These are phyloP conservation scores for Termitomyces sp. DNA, from an alignment of 768 basidiomycete genomes.

Conservation along the genomic window DNA sequence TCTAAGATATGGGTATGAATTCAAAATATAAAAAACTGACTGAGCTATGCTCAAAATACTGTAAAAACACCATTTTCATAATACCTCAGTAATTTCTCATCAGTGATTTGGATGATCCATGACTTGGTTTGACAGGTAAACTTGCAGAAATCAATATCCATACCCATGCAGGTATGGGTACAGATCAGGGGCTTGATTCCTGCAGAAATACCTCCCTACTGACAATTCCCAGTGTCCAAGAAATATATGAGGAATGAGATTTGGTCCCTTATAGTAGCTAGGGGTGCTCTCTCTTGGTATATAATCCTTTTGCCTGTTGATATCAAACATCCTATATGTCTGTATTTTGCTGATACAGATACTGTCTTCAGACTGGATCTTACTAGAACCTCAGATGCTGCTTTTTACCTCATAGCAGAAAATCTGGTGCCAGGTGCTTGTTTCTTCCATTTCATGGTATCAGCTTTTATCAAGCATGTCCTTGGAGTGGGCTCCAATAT, in stretches of 20 bases:
- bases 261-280: constrained; percentile 22
- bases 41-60: no score
- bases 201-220: no score
- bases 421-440: constrained; percentile 27
- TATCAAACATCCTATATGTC: constrained; percentile 23
- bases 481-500: constrained; percentile 17
- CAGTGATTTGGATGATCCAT: no score
- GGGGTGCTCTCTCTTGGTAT: constrained; percentile 30
- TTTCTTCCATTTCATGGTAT: constrained; percentile 29
- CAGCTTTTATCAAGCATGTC: constrained; percentile 22
- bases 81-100: no score
- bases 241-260: constrained; percentile 28
- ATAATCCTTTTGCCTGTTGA: constrained; percentile 31
- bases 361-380: constrained; percentile 13
- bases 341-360: constrained; percentile 28
- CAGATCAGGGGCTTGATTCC: no score
- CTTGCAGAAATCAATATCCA: no score
- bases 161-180: no score
- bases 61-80: no score
- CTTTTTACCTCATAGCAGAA: neutral
- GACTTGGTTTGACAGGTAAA: no score
- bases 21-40: no score
- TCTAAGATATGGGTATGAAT: no score
- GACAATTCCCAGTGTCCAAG: no score
- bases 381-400: neutral